phyloP scores from a whole-genome alignment of 805 yeast genomes.

The Phaffomyces opuntiae region DNA sequence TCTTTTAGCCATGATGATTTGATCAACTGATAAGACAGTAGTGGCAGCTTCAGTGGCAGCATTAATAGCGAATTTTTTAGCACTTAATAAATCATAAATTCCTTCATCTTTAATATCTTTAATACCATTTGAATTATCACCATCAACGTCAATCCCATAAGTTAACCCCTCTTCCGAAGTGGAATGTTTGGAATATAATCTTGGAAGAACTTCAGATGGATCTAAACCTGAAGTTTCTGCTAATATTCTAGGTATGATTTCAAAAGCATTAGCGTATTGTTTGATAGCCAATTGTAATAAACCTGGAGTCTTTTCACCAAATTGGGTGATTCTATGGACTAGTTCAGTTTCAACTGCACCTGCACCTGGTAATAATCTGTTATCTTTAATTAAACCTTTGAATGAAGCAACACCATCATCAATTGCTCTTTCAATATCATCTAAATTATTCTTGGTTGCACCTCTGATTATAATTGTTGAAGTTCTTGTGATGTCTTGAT shows the following conservation, averaged over 20 bases:
- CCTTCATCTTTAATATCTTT: conserved; percentile 63
- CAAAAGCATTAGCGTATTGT: conserved; percentile 90
- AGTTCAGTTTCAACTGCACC: conserved; percentile 92
- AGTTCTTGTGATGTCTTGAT: conserved; percentile 57
- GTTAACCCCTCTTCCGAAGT: conserved; percentile 36
- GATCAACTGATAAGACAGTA: conserved; percentile 88
- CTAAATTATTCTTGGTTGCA: conserved; percentile 89
- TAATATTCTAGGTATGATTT: conserved; percentile 83
- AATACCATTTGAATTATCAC: conserved; percentile 58
- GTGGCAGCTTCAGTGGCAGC: conserved; percentile 94
- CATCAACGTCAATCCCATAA: conserved; percentile 75
- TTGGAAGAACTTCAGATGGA: conserved; percentile 81
- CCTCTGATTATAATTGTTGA: conserved; percentile 93
- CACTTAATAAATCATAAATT: conserved; percentile 71
- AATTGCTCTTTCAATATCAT: conserved; percentile 93
- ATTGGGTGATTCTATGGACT: conserved; percentile 67
- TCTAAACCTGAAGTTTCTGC: conserved; percentile 95
- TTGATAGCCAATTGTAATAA: conserved; percentile 89
- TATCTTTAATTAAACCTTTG: conserved; percentile 81
- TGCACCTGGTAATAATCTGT: conserved; percentile 85
- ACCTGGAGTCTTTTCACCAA: conserved; percentile 94
- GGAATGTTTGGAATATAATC: conserved; percentile 77
- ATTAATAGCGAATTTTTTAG: conserved; percentile 81
- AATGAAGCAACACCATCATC: conserved; percentile 94
- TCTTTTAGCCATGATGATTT: conserved; percentile 97